These are phyloP conservation scores for Sarocladium strictum DNA, from an alignment of 2,329 filamentous ascomycete species.

Conservation along the genomic window DNA sequence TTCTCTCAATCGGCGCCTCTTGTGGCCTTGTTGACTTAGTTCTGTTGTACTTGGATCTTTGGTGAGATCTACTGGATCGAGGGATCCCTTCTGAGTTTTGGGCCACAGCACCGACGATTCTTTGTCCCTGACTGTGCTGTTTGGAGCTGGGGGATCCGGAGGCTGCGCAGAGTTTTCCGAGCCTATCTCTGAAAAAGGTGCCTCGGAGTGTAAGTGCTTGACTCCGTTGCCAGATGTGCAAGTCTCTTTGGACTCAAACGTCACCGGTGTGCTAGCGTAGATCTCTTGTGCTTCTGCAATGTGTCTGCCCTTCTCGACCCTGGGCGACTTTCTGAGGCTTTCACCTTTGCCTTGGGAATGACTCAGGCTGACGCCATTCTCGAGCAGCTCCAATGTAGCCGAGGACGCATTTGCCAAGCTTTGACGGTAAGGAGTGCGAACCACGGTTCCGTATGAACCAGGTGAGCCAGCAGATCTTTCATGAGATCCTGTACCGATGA, in stretches of 20 bases:
- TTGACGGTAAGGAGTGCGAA: slow-evolving; percentile 26
- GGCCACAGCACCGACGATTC: neutral
- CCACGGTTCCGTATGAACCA: slow-evolving; percentile 31
- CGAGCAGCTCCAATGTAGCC: slow-evolving; percentile 23
- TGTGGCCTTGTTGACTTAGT: neutral
- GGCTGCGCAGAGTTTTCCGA: neutral
- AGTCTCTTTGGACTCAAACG: neutral
- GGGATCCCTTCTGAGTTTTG: neutral
- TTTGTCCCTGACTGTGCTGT: neutral
- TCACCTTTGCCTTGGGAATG: neutral
- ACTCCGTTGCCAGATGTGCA: neutral
- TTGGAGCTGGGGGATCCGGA: slow-evolving; percentile 7
- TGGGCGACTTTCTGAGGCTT: neutral
- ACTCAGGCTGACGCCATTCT: slow-evolving; percentile 25
- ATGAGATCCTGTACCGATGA: neutral
- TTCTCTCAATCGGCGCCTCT: neutral
- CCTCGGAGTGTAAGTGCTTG: neutral
- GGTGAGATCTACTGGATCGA: neutral
- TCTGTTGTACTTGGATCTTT: neutral
- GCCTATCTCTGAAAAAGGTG: slow-evolving; percentile 9
- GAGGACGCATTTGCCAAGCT: slow-evolving; percentile 18
- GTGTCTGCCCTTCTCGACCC: neutral
- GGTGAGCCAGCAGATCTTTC: slow-evolving; percentile 10
- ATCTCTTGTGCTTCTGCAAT: neutral
- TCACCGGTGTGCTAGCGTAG: neutral